Percentiles rank a stretch among this genome's conserved stretches.
Conservation (phyloP, 2,329 filamentous ascomycete species). For the Phialophora macrospora region DNA sequence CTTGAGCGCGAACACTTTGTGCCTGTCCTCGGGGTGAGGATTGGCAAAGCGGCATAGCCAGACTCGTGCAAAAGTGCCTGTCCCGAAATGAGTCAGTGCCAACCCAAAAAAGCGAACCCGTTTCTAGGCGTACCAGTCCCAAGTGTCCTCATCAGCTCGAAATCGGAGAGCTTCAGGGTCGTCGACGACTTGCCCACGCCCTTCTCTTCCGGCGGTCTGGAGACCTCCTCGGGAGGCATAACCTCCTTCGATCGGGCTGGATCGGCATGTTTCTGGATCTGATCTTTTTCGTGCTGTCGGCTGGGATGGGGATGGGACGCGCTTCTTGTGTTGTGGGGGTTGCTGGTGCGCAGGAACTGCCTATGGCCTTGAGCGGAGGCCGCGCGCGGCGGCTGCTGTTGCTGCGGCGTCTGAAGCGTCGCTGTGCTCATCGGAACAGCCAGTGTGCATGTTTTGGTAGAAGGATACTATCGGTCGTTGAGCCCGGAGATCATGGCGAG, state of each 20-base stretch:
- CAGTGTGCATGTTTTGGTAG: slow-evolving; percentile 32
- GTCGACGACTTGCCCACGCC: slow-evolving; percentile 47
- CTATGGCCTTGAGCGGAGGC: slow-evolving; percentile 39
- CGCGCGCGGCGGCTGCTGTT: slow-evolving; percentile 38
- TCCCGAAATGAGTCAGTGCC: not conserved
- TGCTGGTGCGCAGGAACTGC: slow-evolving; percentile 35
- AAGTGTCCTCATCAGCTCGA: slow-evolving; percentile 55
- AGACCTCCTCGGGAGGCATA: slow-evolving; percentile 42
- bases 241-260: slow-evolving; percentile 20
- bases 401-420: slow-evolving; percentile 40
- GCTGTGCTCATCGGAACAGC: slow-evolving; percentile 40
- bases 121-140: slow-evolving; percentile 50
- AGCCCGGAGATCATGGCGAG: slow-evolving; percentile 39
- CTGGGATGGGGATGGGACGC: slow-evolving; percentile 39
- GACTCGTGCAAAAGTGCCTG: slow-evolving; percentile 58
- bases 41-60: slow-evolving; percentile 54
- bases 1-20: slow-evolving; percentile 56
- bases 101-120: slow-evolving; percentile 3
- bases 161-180: slow-evolving; percentile 50
- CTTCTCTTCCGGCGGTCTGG: slow-evolving; percentile 47
- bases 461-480: slow-evolving; percentile 36
- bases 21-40: slow-evolving; percentile 42
- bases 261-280: slow-evolving; percentile 33
- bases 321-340: slow-evolving; percentile 36
- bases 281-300: slow-evolving; percentile 37